These are phyloP conservation scores for Sarocladiaceae sp. DNA, from an alignment of 2,329 filamentous ascomycete genomes.

Conservation along the genomic window DNA sequence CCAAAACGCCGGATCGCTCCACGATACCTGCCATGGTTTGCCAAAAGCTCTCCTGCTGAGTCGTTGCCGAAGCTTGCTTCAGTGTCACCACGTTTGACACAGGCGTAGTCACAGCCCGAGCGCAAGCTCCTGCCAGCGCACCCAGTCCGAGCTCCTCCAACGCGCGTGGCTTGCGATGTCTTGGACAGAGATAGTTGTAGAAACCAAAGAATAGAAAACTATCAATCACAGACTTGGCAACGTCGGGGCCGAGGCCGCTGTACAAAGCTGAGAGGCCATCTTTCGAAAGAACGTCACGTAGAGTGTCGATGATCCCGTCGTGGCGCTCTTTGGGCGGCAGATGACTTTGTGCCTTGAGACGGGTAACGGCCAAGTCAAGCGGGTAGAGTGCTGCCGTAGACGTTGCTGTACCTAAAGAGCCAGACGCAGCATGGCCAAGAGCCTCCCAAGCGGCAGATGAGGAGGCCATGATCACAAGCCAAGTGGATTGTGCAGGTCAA, in stretches of 20 bases:
- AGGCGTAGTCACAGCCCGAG: conserved; percentile 74
- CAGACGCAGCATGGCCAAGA: conserved; percentile 76
- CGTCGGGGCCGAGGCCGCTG: conserved; percentile 58
- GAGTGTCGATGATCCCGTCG: conserved; percentile 63
- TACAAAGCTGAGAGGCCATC: conserved; percentile 69
- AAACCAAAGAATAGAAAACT: conserved; percentile 85
- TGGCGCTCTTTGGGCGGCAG: conserved; percentile 34
- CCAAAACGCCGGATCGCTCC: conserved; percentile 64
- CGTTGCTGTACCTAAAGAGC: conserved; percentile 71
- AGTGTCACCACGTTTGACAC: conserved; percentile 78
- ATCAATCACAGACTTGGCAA: conserved; percentile 65
- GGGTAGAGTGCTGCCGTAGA: conserved; percentile 79
- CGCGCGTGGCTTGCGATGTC: conserved; percentile 45
- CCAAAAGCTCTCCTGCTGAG: conserved; percentile 36
- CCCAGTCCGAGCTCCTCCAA: conserved; percentile 73
- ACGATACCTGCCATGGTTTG: conserved; percentile 62
- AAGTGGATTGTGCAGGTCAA: no score
- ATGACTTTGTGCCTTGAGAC: conserved; percentile 67
- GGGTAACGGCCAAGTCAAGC: conserved; percentile 74
- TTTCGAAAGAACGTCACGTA: conserved; percentile 62
- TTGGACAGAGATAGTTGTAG: conserved; percentile 54
- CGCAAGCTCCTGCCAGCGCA: conserved; percentile 67
- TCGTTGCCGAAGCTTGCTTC: conserved; percentile 62
- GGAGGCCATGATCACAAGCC: conserved; percentile 27
- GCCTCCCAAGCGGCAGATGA: conserved; percentile 54